Conservation (phyloP, 1,139 yeast species). For the Kodamaea sp. region DNA sequence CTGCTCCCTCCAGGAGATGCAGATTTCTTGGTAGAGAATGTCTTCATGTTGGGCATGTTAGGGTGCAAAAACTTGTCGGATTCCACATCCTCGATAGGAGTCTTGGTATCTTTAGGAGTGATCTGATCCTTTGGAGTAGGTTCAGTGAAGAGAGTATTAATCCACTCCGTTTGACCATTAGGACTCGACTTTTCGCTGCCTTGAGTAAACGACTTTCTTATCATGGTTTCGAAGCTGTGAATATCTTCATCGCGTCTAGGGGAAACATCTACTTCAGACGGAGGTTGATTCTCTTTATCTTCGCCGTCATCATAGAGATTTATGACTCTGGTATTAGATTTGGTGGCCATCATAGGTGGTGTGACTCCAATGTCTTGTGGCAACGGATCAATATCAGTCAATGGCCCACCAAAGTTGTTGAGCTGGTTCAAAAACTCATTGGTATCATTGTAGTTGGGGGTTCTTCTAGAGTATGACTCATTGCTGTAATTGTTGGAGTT, state of each 20-base stretch:
- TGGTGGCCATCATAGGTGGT: constrained; percentile 53
- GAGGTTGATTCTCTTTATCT: constrained; percentile 48
- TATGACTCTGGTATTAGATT: constrained; percentile 47
- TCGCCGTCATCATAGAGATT: constrained; percentile 40
- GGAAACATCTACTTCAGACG: constrained; percentile 23
- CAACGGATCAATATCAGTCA: constrained; percentile 55
- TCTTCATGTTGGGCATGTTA: constrained; percentile 31
- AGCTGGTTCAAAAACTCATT: constrained; percentile 51
- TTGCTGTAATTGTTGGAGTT: constrained; percentile 13
- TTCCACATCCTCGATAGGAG: constrained; percentile 27
- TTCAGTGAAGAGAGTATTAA: constrained; percentile 39
- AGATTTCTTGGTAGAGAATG: constrained; percentile 26
- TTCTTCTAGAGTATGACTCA: constrained; percentile 13
- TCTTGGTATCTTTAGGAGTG: constrained; percentile 47
- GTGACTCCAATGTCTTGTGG: constrained; percentile 41
- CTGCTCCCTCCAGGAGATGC: constrained; percentile 19
- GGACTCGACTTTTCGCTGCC: constrained; percentile 35
- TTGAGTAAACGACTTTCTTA: constrained; percentile 37
- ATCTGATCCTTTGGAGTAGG: constrained; percentile 47
- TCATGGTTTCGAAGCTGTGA: constrained; percentile 41
- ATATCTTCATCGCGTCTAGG: constrained; percentile 23
- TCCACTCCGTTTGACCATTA: constrained; percentile 33
- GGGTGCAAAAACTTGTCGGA: constrained; percentile 20
- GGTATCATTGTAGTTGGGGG: constrained; percentile 42
- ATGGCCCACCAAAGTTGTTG: constrained; percentile 52